Evolutionary conservation across 2,329 filamentous ascomycete species (phyloP), one percentile per base, ranked within the genome.

Genomic region (Neofusicoccum sp.): DNA sequence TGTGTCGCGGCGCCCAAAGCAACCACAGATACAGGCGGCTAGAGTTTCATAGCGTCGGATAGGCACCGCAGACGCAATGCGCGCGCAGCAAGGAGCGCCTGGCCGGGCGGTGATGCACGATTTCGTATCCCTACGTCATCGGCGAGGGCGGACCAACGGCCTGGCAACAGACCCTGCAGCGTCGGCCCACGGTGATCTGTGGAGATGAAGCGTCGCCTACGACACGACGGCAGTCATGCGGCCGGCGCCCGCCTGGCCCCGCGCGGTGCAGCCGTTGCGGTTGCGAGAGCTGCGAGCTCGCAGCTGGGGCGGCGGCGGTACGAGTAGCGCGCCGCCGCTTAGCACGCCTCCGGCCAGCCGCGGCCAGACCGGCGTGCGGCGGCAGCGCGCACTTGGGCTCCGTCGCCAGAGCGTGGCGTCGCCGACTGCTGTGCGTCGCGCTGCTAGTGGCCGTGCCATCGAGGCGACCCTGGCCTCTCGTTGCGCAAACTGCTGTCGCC

Each of bases 61-160:
- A 56, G 52, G 52, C 39, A 56, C 52, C 52, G 52, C 52, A 58
- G 54, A 36, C 54, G 54, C 54, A 58, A 58, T 58, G 54, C 54
- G 39, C 12, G 54, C 41, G 54, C 39, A 58, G 34, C 54, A 45
- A 58, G 54, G 54, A 58, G 54, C 29, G 54, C 41, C 48, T 36
- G 48, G 48, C 31, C 48, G 48, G 54, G 41, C 54, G 34, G 31
- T 36, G 34, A 45, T 28, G 54, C 54, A 58, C n/a, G 41, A 58
- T 58, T 58, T 58, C 41, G 54, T 58, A 58, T 44, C 6, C 8
- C 41, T 36, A 58, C 41, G 54, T 58, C 54, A 58, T 58, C 39
- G 52, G 39, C 16, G 52, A 34, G 52, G 39, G 52, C 29, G 54
- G 54, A 58, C 54, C 50, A 56, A 56, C 50, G 50, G 28, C 50